A percentile compares a stretch with the other conserved stretches of the same genome.
These are phyloP conservation scores for Vaccinium macrocarpon DNA, from an alignment of 148 eudicot species.

Conservation along the genomic window DNA sequence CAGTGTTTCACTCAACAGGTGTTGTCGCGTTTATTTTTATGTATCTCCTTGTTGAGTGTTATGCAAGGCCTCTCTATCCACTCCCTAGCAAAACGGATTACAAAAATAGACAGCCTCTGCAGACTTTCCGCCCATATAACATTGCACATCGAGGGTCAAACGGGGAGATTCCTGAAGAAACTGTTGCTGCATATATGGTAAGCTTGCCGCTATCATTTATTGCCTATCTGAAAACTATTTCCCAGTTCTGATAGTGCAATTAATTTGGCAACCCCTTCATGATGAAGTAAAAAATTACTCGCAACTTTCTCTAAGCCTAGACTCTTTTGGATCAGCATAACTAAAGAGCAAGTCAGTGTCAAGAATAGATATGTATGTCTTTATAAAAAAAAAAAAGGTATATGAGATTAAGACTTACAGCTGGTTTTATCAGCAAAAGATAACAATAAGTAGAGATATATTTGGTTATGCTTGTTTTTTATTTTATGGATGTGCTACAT, in stretches of 20 bases:
- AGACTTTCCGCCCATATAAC: constrained; percentile 79
- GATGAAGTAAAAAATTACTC: neutral
- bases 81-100: constrained; percentile 58
- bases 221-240: neutral
- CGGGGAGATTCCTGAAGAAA: constrained; percentile 97
- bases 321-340: neutral
- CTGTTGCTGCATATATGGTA: constrained; percentile 84
- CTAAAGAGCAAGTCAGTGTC: too few relatives aligned
- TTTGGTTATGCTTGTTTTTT: neutral
- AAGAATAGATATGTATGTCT: neutral
- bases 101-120: constrained; percentile 58
- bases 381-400: neutral
- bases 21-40: constrained; percentile 50
- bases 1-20: constrained; percentile 37
- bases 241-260: neutral
- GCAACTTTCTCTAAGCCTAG: constrained; percentile 9
- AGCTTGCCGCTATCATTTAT: neutral
- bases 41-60: constrained; percentile 54
- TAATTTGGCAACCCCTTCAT: neutral
- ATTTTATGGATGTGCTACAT: neutral
- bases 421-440: neutral
- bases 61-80: constrained; percentile 70
- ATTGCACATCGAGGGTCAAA: constrained; percentile 96
- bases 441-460: neutral
- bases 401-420: neutral